Base-by-base conservation (phyloP, 2,329 filamentous ascomycete genomes). In the Aspergillus flavus region DNA sequence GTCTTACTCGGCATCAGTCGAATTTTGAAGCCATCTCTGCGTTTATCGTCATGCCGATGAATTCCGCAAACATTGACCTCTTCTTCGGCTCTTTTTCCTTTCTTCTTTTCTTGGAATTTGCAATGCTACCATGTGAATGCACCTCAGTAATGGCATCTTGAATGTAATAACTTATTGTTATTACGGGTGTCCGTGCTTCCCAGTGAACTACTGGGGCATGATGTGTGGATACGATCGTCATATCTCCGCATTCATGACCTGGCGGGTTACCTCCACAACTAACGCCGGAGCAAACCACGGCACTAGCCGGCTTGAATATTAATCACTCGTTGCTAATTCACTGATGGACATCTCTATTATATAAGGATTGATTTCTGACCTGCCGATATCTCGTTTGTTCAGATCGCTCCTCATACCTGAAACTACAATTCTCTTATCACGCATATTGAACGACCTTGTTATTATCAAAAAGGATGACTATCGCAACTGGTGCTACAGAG, bases 211-310 rank as follows among this genome's bases (percentile, higher is more conserved):
- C n/a, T 12, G 53, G 30, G 14, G 32, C 30, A 55, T 16, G 10
- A 14, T 11, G 36, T 57, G 55, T 43, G 50, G 50, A 21, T n/a
- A 21, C 28, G 26, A 28, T 30, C 48, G 12, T 30, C 48, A 53
- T 23, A 19, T 14, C 30, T 54, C 52, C 52, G 10, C 30, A 54
- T 12, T 14, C 39, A 46, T 45, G 34, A 30, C 50, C 52, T 26
- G 54, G 19, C 60, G 60, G 60, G 7, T 32, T 58, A 16, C 54
- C 60, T 48, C 60, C 60, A 58, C 60, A 21, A 6, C 21, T 32
- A 19, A 19, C n/a, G 14, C 52, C 36, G 6, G 4, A 19, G 5
- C 1, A 55, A n/a, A 12, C 52, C 32, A 32, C 52, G 26, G 30
- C 50, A 53, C n/a, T 14, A 54, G 28, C 16, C 19, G 52, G 19